Base-by-base conservation (phyloP, 768 basidiomycete genomes). In the Symmetrospora coprosmae region DNA sequence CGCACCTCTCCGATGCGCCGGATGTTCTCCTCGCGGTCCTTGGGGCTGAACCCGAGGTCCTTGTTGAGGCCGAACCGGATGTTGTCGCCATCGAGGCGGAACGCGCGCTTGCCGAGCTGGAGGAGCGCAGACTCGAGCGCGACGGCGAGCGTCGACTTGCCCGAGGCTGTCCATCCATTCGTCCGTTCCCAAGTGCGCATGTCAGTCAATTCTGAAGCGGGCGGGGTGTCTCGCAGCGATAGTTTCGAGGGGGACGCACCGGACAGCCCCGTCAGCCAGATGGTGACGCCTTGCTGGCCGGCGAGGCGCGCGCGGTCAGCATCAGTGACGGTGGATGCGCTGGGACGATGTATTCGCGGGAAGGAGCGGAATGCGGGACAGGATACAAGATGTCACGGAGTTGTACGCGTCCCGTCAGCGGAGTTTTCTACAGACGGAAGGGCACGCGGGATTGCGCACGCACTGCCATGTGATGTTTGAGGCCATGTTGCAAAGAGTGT, bases 181-280 rank as follows among this genome's bases (percentile, higher is more conserved):
- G 21, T 47, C 14, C 25, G 17, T 14, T 21, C 9, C 21, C 16
- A 27, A 11, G 14, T 27, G 17, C 11, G 45, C 23, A n/a, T 9
- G 17, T 9, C 45, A 47, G 7, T 19, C 23, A 30, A 8, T 13
- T 25, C 45, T 11, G 45, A 17, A 14, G 23, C 45, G 45, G 16
- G 23, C 13, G 23, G 45, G 25, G 14, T 13, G 23, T 17, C 23
- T 11, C 16, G 23, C 45, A 17, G 25, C 11, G 23, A 25, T 25
- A 47, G 23, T 13, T 21, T 56, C 13, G 30, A 25, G 3, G 35
- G 2, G 37, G 13, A 17, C 37, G 61, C 16, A 66, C 69, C 67
- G 68, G 87, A 90, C 17, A 97, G 80, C 5, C 94, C 94, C 6
- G 94, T 99, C 61, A 99, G 74, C 94, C 94, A 99, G 71, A 97